Evolutionary conservation across 177 flowering plant species (phyloP), one percentile per base, ranked within the genome.

Genomic region (Vitis hybrid): DNA sequence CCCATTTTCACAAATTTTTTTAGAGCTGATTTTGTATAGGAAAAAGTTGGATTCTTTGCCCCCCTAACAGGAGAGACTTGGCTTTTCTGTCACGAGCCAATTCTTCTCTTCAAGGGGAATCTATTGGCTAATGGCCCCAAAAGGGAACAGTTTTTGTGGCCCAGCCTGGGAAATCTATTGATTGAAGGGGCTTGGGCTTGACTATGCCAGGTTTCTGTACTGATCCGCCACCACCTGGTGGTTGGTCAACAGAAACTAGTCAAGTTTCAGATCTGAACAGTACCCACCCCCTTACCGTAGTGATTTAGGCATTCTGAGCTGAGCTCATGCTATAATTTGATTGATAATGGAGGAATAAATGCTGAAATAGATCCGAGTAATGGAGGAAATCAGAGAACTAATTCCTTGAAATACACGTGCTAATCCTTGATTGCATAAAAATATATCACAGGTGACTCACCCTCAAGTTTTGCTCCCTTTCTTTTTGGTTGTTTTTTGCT

Each of bases 61-160:
- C 48, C 46, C 67, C 71, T 15, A 57, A 70, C 41, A 58, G 32
- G 68, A 70, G 56, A 63, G 14, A 4, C 77, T 83, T 74, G 82
- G 78, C 80, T 75, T 11, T 71, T 83, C 60, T 80, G 82, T 83
- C 82, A 83, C 82, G 78, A 66, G 84, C 51, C n/a, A 21, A 35
- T 54, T 30, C 58, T 63, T 51, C 59, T 14, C 6, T 69, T 20
- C 53, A 41, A 59, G 63, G 68, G 32, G 70, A 64, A 74, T 74
- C 75, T 64, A 32, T 9, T 11, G n/a, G 10, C 32, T 58, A 50
- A 17, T 69, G 64, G 65, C 52, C 63, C 30, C 50, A 32, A 7
- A 9, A 41, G 30, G 11, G 11, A 11, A n/a, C 46, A 35, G 65
- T 51, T 51, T 64, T 27, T 52, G 63, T 72, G 68, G 66, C 20